These are phyloP conservation scores for Acer campestre DNA, from an alignment of 345 rosid species.

Conservation along the genomic window DNA sequence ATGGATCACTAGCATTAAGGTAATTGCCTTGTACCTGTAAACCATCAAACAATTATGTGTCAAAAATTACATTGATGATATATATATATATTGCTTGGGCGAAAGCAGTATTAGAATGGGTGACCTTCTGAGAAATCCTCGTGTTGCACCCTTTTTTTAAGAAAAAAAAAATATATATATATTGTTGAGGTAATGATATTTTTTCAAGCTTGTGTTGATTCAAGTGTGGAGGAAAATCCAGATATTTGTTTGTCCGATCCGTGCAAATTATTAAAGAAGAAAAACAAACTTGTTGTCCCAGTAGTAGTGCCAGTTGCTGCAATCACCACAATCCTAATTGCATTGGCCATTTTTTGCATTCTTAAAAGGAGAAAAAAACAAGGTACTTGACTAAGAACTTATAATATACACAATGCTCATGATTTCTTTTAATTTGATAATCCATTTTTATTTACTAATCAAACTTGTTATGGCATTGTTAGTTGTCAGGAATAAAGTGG, in stretches of 20 bases:
- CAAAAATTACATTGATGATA: too few relatives aligned
- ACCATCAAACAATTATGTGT: too few relatives aligned
- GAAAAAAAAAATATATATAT: too few relatives aligned
- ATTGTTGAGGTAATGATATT: too few relatives aligned
- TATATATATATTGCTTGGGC: too few relatives aligned
- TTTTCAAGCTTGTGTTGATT: background rate
- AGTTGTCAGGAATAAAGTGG: background rate
- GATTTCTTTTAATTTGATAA: too few relatives aligned
- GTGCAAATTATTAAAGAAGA: slow-evolving; percentile 32
- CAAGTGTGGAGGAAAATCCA: slow-evolving; percentile 45
- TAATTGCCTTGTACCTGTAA: background rate
- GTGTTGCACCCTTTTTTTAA: too few relatives aligned
- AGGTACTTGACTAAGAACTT: slow-evolving; percentile 12
- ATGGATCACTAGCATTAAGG: slow-evolving; percentile 41
- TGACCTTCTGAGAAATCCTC: too few relatives aligned
- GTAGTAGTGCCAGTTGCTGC: slow-evolving; percentile 33
- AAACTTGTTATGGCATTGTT: background rate
- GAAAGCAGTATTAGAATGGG: too few relatives aligned
- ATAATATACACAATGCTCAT: too few relatives aligned
- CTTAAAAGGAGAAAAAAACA: slow-evolving; percentile 27
- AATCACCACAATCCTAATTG: slow-evolving; percentile 20
- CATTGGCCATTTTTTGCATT: slow-evolving; percentile 22
- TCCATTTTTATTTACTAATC: background rate
- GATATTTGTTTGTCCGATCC: slow-evolving; percentile 39
- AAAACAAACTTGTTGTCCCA: slow-evolving; percentile 36